Percentiles rank a stretch among this genome's conserved stretches.
These are phyloP conservation scores for Porcisia deanei DNA, from an alignment of 208 protist species.

Conservation along the genomic window DNA sequence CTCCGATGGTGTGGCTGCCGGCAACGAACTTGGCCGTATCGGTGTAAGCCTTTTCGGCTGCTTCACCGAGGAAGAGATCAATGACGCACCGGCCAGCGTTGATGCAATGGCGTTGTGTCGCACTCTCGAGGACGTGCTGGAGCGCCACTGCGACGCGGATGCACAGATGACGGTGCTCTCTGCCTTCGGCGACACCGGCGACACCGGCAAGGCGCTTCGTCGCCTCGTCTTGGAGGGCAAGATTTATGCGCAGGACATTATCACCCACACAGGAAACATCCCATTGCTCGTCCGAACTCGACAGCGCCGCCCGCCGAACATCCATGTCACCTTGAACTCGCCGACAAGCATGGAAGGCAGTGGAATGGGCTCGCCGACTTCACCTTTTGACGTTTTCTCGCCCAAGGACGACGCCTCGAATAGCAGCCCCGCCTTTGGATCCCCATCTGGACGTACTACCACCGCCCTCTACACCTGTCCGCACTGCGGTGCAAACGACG, in stretches of 20 bases:
- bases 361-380: conserved; percentile 21
- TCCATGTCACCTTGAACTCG: conserved; percentile 9
- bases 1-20: conserved; percentile 28
- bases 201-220: conserved; percentile 43
- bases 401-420: conserved; percentile 16
- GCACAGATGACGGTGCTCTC: conserved; percentile 41
- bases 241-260: conserved; percentile 49
- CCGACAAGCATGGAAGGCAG: background rate
- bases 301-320: conserved; percentile 23
- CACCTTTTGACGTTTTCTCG: conserved; percentile 23
- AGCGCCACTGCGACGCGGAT: conserved; percentile 30
- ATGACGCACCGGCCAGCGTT: conserved; percentile 36
- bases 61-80: conserved; percentile 78
- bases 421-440: conserved; percentile 34
- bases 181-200: conserved; percentile 30
- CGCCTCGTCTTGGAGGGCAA: conserved; percentile 51
- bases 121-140: conserved; percentile 41
- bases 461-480: conserved; percentile 73
- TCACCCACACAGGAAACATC: conserved; percentile 37
- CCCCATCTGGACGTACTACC: conserved; percentile 34
- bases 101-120: conserved; percentile 38
- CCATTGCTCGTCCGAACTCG: conserved; percentile 31
- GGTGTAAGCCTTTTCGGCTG: conserved; percentile 58
- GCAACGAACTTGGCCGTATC: conserved; percentile 41
- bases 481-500: conserved; percentile 63